Evolutionary conservation across 148 eudicot genomes (phyloP).

Genomic region (Tetragonia tetragonoides): DNA sequence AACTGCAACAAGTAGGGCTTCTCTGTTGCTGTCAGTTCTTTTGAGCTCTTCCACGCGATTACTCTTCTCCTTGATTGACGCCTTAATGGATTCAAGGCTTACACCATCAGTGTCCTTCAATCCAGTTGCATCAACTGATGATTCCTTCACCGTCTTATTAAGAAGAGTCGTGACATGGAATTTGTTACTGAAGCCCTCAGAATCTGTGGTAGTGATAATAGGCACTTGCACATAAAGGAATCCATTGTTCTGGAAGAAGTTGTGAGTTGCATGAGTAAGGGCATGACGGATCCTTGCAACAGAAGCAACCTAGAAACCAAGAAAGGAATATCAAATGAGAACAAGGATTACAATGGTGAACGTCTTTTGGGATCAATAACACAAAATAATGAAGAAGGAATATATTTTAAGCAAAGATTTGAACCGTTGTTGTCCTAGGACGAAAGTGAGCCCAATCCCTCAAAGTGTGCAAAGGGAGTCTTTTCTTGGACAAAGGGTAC

Average conservation of each 20-base stretch:
- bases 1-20: constrained; percentile 66
- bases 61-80: constrained; percentile 59
- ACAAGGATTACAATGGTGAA: too few species aligned
- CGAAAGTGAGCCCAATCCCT: constrained; percentile 75
- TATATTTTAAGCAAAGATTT: neutral
- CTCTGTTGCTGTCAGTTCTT: constrained; percentile 70
- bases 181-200: constrained; percentile 54
- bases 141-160: constrained; percentile 20
- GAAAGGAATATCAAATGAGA: constrained; percentile 15
- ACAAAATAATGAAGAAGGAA: neutral
- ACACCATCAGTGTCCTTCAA: constrained; percentile 25
- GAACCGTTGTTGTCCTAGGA: constrained; percentile 88
- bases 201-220: constrained; percentile 60
- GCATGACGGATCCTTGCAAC: constrained; percentile 63
- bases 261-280: constrained; percentile 54
- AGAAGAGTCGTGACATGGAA: constrained; percentile 69
- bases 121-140: constrained; percentile 9
- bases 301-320: constrained; percentile 64
- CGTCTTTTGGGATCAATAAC: neutral
- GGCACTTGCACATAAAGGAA: constrained; percentile 86
- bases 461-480: constrained; percentile 60
- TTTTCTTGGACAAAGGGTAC: constrained; percentile 80
- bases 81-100: constrained; percentile 52
- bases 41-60: constrained; percentile 60
- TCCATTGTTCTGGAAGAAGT: constrained; percentile 67